These are phyloP conservation scores for Oxyria digyna DNA, from an alignment of 148 eudicot genomes.

Conservation along the genomic window DNA sequence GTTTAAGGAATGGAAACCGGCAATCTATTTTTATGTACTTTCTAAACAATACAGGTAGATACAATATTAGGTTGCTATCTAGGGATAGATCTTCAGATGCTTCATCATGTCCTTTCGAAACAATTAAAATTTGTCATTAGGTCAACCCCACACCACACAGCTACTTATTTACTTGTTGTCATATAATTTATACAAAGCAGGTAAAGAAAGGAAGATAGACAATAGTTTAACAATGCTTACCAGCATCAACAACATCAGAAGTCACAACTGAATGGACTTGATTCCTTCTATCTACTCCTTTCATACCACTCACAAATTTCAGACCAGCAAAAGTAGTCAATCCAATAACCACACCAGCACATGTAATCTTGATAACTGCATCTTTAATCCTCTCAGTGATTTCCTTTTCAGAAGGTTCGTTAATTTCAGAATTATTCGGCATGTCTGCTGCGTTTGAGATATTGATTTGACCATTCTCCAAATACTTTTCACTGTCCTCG, in stretches of 20 bases:
- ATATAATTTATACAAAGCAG: not conserved
- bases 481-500: slow-evolving; percentile 18
- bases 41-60: no score
- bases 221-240: slow-evolving; percentile 30
- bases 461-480: slow-evolving; percentile 20
- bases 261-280: slow-evolving; percentile 46
- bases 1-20: no score
- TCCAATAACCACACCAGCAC: slow-evolving; percentile 87
- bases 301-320: slow-evolving; percentile 38
- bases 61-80: not conserved
- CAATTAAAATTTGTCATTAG: not conserved
- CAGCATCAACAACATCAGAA: slow-evolving; percentile 67
- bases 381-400: slow-evolving; percentile 70
- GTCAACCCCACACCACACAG: not conserved
- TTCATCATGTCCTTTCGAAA: not conserved
- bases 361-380: slow-evolving; percentile 67
- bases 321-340: slow-evolving; percentile 56
- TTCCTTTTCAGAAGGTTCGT: slow-evolving; percentile 38
- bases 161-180: not conserved
- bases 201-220: not conserved
- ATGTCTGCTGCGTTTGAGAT: slow-evolving; percentile 15
- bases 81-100: not conserved
- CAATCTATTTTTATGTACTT: not conserved
- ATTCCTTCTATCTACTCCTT: slow-evolving; percentile 23
- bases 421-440: slow-evolving; percentile 17